Evolutionary conservation across 2,329 filamentous ascomycete genomes (phyloP).

Genomic region (Talaromyces sp.): DNA sequence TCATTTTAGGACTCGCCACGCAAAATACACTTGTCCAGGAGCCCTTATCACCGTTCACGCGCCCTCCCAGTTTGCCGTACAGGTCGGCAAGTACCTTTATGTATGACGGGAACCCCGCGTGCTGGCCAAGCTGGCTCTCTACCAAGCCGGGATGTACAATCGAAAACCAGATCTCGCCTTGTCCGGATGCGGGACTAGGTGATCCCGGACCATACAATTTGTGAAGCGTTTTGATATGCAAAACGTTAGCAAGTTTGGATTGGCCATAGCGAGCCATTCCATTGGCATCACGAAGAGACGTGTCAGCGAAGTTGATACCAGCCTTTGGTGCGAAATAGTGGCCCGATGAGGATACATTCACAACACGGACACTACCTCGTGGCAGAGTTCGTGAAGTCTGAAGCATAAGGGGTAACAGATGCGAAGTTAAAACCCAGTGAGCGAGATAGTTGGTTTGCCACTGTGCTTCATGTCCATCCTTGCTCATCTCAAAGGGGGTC

Average conservation of each 20-base stretch:
- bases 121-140: slow-evolving; percentile 24
- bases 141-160: slow-evolving; percentile 41
- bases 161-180: slow-evolving; percentile 38
- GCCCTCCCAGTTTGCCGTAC: background rate
- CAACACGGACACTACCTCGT: slow-evolving; percentile 17
- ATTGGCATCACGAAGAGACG: slow-evolving; percentile 22
- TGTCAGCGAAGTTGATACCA: slow-evolving; percentile 18
- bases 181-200: slow-evolving; percentile 20
- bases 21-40: slow-evolving; percentile 36
- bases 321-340: slow-evolving; percentile 15
- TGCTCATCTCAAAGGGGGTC: slow-evolving; percentile 16
- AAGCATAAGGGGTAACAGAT: slow-evolving; percentile 16
- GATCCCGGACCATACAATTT: slow-evolving; percentile 31
- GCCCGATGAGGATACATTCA: slow-evolving; percentile 18
- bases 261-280: slow-evolving; percentile 43
- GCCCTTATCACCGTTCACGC: slow-evolving; percentile 27
- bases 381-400: slow-evolving; percentile 10
- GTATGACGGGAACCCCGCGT: background rate
- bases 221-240: slow-evolving; percentile 38
- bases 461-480: slow-evolving; percentile 22
- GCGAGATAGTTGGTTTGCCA: slow-evolving; percentile 17
- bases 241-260: slow-evolving; percentile 44
- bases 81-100: background rate
- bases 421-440: slow-evolving; percentile 18
- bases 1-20: slow-evolving; percentile 35